Conservation (phyloP, 805 yeast genomes). For the Isabelozyma heimii region DNA sequence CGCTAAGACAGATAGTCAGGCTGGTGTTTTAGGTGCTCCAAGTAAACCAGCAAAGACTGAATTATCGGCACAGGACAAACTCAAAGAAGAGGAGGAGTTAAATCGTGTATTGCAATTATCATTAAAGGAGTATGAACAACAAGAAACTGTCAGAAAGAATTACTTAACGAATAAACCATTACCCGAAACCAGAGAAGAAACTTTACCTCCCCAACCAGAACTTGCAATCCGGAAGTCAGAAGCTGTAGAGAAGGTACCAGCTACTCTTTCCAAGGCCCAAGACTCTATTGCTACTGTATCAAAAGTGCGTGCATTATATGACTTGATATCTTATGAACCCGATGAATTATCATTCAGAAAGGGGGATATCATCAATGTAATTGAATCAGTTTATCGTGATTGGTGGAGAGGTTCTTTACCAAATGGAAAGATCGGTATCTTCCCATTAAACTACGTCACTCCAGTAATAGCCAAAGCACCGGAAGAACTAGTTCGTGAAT, state of each 20-base stretch:
- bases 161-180: slow-evolving; percentile 32
- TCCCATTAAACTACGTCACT: slow-evolving; percentile 89
- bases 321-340: slow-evolving; percentile 70
- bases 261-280: neutral
- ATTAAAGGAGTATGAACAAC: slow-evolving; percentile 55
- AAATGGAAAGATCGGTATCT: slow-evolving; percentile 78
- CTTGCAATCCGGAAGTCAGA: slow-evolving; percentile 1
- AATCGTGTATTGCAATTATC: slow-evolving; percentile 75
- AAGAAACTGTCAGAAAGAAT: slow-evolving; percentile 26
- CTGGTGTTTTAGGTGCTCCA: slow-evolving; percentile 31
- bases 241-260: slow-evolving; percentile 8
- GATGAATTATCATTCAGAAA: slow-evolving; percentile 84
- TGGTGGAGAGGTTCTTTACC: slow-evolving; percentile 92
- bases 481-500: slow-evolving; percentile 53
- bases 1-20: slow-evolving; percentile 2
- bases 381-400: slow-evolving; percentile 85
- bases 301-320: slow-evolving; percentile 83
- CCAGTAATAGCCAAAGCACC: slow-evolving; percentile 67
- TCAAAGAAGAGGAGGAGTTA: slow-evolving; percentile 75
- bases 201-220: slow-evolving; percentile 2
- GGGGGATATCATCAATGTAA: slow-evolving; percentile 84
- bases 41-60: slow-evolving; percentile 57
- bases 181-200: slow-evolving; percentile 19
- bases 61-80: slow-evolving; percentile 42
- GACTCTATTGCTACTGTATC: slow-evolving; percentile 42